Conservation (phyloP, 371 early-diverging fungal genomes). For the Umbelopsis sp. region DNA sequence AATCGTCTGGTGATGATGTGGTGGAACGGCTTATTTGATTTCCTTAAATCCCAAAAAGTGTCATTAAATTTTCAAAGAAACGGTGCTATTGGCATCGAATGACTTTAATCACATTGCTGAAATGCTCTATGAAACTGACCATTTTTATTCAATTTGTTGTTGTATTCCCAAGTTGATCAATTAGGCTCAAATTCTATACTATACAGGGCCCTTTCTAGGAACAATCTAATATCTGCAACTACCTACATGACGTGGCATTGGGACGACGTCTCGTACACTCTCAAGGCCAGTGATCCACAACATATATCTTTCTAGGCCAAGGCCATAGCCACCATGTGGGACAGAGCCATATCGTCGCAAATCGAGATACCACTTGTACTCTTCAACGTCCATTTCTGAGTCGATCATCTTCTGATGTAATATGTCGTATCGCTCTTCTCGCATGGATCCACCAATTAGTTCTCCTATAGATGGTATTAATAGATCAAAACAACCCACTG, state of each 20-base stretch:
- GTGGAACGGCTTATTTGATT: too few species aligned
- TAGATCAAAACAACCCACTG: conserved; percentile 88
- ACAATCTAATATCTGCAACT: conserved; percentile 51
- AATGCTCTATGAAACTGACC: too few species aligned
- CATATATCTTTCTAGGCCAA: conserved; percentile 90
- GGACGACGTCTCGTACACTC: conserved; percentile 85
- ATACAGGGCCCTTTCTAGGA: neutral
- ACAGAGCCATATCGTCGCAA: conserved; percentile 81
- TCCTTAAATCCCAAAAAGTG: too few species aligned
- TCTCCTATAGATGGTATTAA: conserved; percentile 91
- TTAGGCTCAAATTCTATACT: neutral
- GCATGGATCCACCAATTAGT: conserved; percentile 87
- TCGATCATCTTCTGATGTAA: conserved; percentile 60
- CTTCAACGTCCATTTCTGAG: conserved; percentile 64
- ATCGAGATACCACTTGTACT: conserved; percentile 88
- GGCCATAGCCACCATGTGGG: conserved; percentile 94
- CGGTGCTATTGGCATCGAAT: too few species aligned
- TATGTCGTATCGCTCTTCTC: conserved; percentile 72
- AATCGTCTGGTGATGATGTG: too few species aligned
- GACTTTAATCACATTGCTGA: too few species aligned
- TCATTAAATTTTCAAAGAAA: too few species aligned
- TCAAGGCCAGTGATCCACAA: conserved; percentile 80
- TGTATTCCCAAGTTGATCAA: neutral
- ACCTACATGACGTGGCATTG: conserved; percentile 72
- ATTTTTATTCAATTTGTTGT: neutral